Conservation (phyloP, 768 basidiomycete species). For the Pisolithus marmoratus region DNA sequence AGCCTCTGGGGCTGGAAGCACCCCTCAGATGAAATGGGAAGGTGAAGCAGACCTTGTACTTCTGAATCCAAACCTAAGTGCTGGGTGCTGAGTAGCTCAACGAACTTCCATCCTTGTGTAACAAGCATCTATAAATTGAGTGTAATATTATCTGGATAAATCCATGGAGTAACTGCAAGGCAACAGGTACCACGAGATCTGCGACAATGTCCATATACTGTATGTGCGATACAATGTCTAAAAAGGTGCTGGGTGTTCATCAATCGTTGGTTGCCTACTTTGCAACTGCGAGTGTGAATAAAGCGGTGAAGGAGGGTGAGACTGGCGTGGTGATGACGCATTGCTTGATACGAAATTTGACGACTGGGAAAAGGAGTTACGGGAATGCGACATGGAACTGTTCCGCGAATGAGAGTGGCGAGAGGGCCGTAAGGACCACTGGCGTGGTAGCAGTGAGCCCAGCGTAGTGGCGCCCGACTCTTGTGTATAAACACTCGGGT, state of each 20-base stretch:
- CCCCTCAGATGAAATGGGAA: too few species aligned
- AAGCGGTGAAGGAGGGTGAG: conserved; percentile 27
- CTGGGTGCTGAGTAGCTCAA: too few species aligned
- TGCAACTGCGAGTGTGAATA: conserved; percentile 21
- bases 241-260: conserved; percentile 12
- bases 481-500: conserved; percentile 25
- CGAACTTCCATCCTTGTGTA: too few species aligned
- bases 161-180: too few species aligned
- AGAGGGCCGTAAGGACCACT: conserved; percentile 29
- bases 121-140: too few species aligned
- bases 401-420: conserved; percentile 22
- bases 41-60: too few species aligned
- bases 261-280: conserved; percentile 29
- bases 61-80: too few species aligned
- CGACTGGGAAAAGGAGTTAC: conserved; percentile 19
- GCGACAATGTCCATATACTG: too few species aligned
- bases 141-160: too few species aligned
- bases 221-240: too few species aligned
- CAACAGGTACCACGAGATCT: too few species aligned
- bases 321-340: conserved; percentile 26
- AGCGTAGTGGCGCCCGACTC: conserved; percentile 32
- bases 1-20: too few species aligned
- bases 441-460: conserved; percentile 28
- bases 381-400: conserved; percentile 23
- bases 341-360: conserved; percentile 10